phyloP scores from a whole-genome alignment of 208 protist species.

The Trypanosoma grayi region DNA sequence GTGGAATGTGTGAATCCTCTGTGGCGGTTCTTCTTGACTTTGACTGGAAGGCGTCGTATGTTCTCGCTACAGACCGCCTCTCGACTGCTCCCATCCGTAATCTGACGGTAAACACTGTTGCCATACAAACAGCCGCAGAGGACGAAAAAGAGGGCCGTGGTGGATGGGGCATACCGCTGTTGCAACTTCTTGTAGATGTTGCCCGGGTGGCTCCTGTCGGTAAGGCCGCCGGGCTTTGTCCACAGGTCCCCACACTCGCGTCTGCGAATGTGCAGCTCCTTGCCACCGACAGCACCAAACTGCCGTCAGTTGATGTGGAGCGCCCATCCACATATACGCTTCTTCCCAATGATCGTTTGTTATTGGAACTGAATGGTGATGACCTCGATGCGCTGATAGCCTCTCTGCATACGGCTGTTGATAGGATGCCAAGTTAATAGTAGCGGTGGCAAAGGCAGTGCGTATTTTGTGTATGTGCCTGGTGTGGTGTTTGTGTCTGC shows the following conservation, averaged over 20 bases:
- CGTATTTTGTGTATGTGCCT: background rate
- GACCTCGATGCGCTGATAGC: conserved; percentile 24
- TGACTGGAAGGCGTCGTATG: background rate
- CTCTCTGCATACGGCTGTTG: conserved; percentile 41
- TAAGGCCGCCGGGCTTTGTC: too few species aligned
- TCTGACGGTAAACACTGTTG: background rate
- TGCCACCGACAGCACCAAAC: background rate
- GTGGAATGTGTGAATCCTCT: background rate
- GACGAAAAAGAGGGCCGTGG: background rate
- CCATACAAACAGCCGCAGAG: background rate
- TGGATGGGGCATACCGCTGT: background rate
- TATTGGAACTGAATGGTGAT: conserved; percentile 9
- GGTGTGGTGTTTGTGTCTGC: too few species aligned
- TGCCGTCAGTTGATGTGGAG: background rate
- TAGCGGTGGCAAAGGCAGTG: too few species aligned
- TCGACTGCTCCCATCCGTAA: background rate
- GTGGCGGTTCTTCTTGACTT: background rate
- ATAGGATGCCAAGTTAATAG: conserved; percentile 42
- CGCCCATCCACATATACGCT: background rate
- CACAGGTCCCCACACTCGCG: too few species aligned
- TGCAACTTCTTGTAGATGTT: background rate
- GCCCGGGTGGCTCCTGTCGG: too few species aligned
- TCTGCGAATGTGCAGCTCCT: too few species aligned
- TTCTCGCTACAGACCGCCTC: background rate
- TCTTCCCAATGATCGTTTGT: background rate